Percentiles rank a stretch among this genome's conserved stretches.
Conservation (phyloP, 1,139 yeast species). For the Pichia sp. region DNA sequence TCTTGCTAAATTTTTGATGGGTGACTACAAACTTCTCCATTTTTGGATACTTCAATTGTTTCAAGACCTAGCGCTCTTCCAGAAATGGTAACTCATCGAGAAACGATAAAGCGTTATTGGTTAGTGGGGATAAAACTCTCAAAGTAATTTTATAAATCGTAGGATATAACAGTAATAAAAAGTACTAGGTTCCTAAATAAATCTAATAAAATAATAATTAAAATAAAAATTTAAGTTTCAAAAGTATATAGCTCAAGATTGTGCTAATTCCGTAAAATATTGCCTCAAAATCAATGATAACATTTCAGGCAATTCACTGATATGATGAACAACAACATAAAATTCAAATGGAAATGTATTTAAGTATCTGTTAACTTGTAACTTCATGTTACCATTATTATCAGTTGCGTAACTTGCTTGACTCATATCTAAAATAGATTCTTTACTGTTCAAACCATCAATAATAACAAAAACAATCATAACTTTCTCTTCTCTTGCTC, state of each 20-base stretch:
- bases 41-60: too few species aligned
- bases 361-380: slow-evolving; percentile 77
- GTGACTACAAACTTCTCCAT: too few species aligned
- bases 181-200: not conserved
- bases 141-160: not conserved
- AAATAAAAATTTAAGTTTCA: too few species aligned
- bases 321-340: slow-evolving; percentile 87
- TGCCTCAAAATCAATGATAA: slow-evolving; percentile 84
- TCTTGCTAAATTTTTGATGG: too few species aligned
- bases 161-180: not conserved
- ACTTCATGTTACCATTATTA: slow-evolving; percentile 59
- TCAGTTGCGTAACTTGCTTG: slow-evolving; percentile 79
- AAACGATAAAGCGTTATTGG: not conserved
- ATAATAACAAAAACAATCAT: slow-evolving; percentile 94
- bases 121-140: too few species aligned
- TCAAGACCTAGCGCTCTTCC: not conserved
- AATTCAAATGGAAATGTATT: slow-evolving; percentile 96
- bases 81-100: not conserved
- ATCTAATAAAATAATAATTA: slow-evolving; percentile 5
- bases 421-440: slow-evolving; percentile 89
- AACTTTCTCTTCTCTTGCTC: slow-evolving; percentile 85
- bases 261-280: slow-evolving; percentile 70
- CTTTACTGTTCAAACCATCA: slow-evolving; percentile 79
- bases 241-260: too few species aligned
- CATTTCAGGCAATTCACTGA: slow-evolving; percentile 87